These are phyloP conservation scores for Ceratonia siliqua DNA, from an alignment of 306 rosid species.

Conservation along the genomic window DNA sequence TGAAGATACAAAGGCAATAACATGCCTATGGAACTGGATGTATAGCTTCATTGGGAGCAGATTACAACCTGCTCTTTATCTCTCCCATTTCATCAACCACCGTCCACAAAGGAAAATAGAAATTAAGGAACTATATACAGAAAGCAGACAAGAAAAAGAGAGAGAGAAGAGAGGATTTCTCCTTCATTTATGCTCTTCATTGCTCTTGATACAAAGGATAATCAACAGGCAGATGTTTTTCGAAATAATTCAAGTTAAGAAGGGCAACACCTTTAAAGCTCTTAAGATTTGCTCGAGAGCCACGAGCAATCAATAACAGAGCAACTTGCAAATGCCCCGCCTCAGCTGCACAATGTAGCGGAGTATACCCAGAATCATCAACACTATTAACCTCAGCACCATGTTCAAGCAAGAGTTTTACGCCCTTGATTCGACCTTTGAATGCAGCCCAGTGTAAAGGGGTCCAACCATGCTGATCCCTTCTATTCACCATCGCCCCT, in stretches of 20 bases:
- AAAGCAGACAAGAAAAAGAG: background rate
- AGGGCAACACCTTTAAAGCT: slow-evolving; percentile 33
- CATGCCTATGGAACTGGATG: background rate
- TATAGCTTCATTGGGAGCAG: background rate
- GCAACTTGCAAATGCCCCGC: slow-evolving; percentile 71
- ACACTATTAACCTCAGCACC: slow-evolving; percentile 66
- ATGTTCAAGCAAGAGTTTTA: slow-evolving; percentile 57
- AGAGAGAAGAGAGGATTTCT: background rate
- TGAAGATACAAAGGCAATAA: slow-evolving; percentile 1
- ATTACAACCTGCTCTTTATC: slow-evolving; percentile 7
- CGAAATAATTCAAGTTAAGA: background rate
- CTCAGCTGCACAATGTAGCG: slow-evolving; percentile 69
- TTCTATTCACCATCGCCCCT: slow-evolving; percentile 61
- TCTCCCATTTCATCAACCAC: background rate
- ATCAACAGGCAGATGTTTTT: background rate
- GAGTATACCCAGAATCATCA: slow-evolving; percentile 72
- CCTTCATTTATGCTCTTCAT: background rate
- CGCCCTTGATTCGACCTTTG: slow-evolving; percentile 71
- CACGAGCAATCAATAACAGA: slow-evolving; percentile 52
- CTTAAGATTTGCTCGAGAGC: slow-evolving; percentile 47
- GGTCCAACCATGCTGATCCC: slow-evolving; percentile 89
- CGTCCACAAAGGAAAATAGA: background rate
- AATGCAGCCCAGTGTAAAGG: slow-evolving; percentile 88
- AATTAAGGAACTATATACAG: background rate
- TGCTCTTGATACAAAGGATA: background rate